Evolutionary conservation across 2,329 filamentous ascomycete species (phyloP).

Genomic region (Onygenales sp.): DNA sequence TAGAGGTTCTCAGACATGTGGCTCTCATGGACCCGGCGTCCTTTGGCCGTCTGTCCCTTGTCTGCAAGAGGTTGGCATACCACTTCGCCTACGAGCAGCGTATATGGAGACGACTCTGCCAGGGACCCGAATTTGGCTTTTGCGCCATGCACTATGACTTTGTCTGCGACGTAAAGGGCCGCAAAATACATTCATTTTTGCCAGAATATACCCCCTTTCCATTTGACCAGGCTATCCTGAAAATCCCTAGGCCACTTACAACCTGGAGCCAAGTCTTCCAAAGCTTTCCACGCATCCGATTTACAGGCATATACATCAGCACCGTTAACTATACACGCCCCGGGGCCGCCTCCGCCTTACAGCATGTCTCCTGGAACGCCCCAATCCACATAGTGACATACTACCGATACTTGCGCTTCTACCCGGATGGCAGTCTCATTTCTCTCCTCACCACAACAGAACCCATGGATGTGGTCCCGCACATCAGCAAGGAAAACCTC

Average conservation of each 20-base stretch:
- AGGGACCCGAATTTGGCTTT: conserved; percentile 67
- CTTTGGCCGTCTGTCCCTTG: conserved; percentile 64
- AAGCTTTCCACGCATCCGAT: conserved; percentile 73
- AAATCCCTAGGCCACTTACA: conserved; percentile 32
- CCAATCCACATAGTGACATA: conserved; percentile 96
- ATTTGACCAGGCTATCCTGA: conserved; percentile 28
- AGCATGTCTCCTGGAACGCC: conserved; percentile 64
- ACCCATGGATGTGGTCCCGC: conserved; percentile 77
- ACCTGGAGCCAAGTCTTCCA: conserved; percentile 65
- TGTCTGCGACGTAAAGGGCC: conserved; percentile 50
- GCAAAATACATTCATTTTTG: conserved; percentile 23
- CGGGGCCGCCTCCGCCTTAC: conserved; percentile 58
- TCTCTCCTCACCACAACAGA: conserved; percentile 72
- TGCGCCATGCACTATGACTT: conserved; percentile 74
- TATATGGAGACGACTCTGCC: conserved; percentile 72
- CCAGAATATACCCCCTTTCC: conserved; percentile 29
- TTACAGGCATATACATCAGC: conserved; percentile 92
- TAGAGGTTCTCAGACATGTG: conserved; percentile 67
- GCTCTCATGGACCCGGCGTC: conserved; percentile 66
- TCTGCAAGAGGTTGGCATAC: conserved; percentile 81
- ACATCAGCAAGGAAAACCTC: conserved; percentile 64
- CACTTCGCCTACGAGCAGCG: conserved; percentile 73
- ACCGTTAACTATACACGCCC: conserved; percentile 91
- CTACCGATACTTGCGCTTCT: conserved; percentile 93
- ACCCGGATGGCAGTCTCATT: conserved; percentile 76